Evolutionary conservation across 805 yeast genomes (phyloP).

Genomic region (Candida wancherniae): DNA sequence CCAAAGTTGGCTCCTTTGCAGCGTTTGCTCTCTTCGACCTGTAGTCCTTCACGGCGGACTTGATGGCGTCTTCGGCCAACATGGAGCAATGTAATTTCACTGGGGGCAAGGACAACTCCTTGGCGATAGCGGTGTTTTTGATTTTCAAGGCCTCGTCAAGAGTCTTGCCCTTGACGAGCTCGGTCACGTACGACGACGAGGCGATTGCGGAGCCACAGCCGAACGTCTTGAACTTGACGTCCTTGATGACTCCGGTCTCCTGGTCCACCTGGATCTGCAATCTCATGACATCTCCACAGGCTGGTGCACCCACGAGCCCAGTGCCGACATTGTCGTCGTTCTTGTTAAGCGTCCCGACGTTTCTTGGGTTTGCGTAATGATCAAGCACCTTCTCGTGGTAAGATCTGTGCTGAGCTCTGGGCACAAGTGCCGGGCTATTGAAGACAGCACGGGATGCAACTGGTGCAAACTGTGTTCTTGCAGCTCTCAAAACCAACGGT

Average conservation of each 20-base stretch:
- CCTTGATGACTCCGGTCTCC: slow-evolving; percentile 83
- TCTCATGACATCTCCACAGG: slow-evolving; percentile 99
- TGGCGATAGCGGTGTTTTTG: slow-evolving; percentile 91
- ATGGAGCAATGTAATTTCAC: slow-evolving; percentile 96
- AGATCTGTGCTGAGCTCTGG: slow-evolving; percentile 20
- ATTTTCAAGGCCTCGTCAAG: slow-evolving; percentile 89
- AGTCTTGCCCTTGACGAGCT: slow-evolving; percentile 89
- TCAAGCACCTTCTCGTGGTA: slow-evolving; percentile 94
- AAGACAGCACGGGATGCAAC: slow-evolving; percentile 8
- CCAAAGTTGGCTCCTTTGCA: slow-evolving; percentile 50
- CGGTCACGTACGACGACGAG: slow-evolving; percentile 90
- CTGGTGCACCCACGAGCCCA: slow-evolving; percentile 98
- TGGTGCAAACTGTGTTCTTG: slow-evolving; percentile 7
- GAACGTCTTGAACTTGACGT: slow-evolving; percentile 96
- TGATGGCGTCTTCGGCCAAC: slow-evolving; percentile 98
- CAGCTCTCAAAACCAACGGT: slow-evolving; percentile 8
- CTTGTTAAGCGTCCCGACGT: slow-evolving; percentile 90
- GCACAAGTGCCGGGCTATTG: not conserved
- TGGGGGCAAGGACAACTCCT: slow-evolving; percentile 92
- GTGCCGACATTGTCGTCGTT: slow-evolving; percentile 78
- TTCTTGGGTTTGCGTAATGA: slow-evolving; percentile 94
- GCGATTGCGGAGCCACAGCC: slow-evolving; percentile 99
- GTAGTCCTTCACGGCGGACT: slow-evolving; percentile 94
- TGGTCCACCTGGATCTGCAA: slow-evolving; percentile 92
- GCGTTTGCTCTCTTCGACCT: slow-evolving; percentile 62